A percentile compares a stretch with the other conserved stretches of the same genome.
phyloP scores from a whole-genome alignment of 495 filamentous ascomycete genomes.

The Neurospora hispaniola region DNA sequence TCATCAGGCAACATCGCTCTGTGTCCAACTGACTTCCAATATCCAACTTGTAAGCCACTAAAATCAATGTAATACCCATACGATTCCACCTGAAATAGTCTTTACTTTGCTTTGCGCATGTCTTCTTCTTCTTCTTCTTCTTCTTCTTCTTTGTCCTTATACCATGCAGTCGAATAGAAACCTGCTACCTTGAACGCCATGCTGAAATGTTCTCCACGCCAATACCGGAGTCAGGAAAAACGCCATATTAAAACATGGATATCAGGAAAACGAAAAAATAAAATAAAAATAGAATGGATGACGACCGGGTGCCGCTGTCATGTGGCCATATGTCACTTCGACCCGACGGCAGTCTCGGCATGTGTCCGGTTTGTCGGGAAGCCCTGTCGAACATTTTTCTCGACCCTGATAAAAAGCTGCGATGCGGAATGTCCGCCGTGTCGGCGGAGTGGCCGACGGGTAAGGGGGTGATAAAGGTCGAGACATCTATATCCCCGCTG shows the following conservation, averaged over 20 bases:
- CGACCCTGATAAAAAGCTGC: constrained; percentile 57
- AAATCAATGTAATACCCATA: neutral
- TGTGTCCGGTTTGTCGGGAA: neutral
- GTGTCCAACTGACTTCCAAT: neutral
- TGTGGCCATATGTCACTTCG: neutral
- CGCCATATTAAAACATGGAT: neutral
- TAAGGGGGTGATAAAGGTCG: constrained; percentile 48
- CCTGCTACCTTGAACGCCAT: neutral
- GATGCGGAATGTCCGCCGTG: constrained; percentile 50
- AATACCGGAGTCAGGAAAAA: neutral
- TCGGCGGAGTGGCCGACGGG: constrained; percentile 6
- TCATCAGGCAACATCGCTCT: neutral
- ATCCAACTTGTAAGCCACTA: neutral
- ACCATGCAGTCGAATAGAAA: neutral
- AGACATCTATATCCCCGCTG: constrained; percentile 67
- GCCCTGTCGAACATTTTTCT: constrained; percentile 23
- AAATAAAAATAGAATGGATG: neutral
- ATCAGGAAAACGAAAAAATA: neutral
- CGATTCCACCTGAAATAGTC: neutral
- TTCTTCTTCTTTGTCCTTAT: neutral
- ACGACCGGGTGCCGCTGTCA: neutral
- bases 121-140: neutral
- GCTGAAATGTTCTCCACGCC: neutral
- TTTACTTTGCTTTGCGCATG: neutral
- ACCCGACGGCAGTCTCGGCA: neutral